Evolutionary conservation across 768 basidiomycete genomes (phyloP).

Genomic region (Cystobasidium onofrii): DNA sequence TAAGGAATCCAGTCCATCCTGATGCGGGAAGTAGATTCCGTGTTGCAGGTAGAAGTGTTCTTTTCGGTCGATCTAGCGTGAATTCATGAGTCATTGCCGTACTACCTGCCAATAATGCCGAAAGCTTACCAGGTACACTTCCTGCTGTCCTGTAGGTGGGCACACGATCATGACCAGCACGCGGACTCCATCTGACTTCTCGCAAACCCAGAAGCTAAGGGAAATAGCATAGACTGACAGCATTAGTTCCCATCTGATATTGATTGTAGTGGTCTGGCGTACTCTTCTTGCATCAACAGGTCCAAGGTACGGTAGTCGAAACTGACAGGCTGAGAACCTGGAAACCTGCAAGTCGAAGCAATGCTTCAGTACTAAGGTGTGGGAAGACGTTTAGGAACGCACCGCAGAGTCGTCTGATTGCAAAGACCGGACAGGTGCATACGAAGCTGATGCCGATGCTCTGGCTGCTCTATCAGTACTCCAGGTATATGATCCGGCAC

Average conservation of each 20-base stretch:
- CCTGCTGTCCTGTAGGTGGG: slow-evolving; percentile 51
- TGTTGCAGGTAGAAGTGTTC: slow-evolving; percentile 67
- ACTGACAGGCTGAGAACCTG: slow-evolving; percentile 91
- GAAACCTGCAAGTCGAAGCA: slow-evolving; percentile 57
- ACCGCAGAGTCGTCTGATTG: neutral
- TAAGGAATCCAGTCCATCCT: slow-evolving; percentile 60
- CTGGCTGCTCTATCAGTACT: slow-evolving; percentile 32
- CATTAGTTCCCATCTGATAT: neutral
- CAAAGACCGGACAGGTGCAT: slow-evolving; percentile 38
- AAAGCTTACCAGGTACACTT: slow-evolving; percentile 65
- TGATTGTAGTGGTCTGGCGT: slow-evolving; percentile 43
- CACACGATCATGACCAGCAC: slow-evolving; percentile 72
- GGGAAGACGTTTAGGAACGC: neutral
- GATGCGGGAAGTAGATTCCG: slow-evolving; percentile 83
- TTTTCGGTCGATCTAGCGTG: slow-evolving; percentile 78
- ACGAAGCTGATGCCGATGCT: slow-evolving; percentile 33
- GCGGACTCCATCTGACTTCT: slow-evolving; percentile 93
- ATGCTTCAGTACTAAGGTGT: neutral
- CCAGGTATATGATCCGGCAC: slow-evolving; percentile 40
- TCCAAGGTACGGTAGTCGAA: slow-evolving; percentile 64
- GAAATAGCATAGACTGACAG: neutral
- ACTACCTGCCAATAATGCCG: neutral
- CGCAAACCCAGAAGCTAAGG: slow-evolving; percentile 92
- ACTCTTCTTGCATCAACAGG: slow-evolving; percentile 78
- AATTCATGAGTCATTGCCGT: neutral